These are phyloP conservation scores for Spiraea crenata DNA, from an alignment of 331 rosid genomes.

Conservation along the genomic window DNA sequence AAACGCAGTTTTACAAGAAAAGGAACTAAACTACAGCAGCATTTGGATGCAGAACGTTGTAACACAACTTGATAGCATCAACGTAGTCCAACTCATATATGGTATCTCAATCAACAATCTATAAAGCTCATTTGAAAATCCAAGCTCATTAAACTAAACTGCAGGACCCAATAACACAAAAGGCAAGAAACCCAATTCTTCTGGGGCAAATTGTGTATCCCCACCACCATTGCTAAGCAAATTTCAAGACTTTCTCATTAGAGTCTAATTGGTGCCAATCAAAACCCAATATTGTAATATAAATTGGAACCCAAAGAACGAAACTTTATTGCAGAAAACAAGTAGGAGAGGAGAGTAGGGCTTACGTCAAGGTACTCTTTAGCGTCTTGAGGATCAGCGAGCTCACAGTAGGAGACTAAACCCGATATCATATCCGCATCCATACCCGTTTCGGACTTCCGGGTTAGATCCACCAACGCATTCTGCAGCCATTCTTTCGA, in stretches of 20 bases:
- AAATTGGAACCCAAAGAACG: constrained; percentile 4
- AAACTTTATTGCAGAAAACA: background rate
- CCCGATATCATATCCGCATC: constrained; percentile 84
- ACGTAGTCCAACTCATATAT: too few relatives aligned
- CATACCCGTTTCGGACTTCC: constrained; percentile 67
- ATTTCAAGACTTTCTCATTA: background rate
- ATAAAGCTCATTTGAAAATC: too few relatives aligned
- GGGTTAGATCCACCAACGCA: constrained; percentile 72
- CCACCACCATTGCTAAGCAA: background rate
- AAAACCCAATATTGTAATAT: background rate
- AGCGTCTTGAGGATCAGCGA: constrained; percentile 82
- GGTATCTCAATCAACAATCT: too few relatives aligned
- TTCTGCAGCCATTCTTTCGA: constrained; percentile 85
- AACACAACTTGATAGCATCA: background rate
- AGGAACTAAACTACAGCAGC: background rate
- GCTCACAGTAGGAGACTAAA: constrained; percentile 86
- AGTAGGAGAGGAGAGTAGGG: constrained; percentile 3
- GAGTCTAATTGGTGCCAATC: background rate
- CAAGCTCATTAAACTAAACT: too few relatives aligned
- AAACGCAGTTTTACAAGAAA: background rate
- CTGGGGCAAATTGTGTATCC: background rate
- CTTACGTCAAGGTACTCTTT: constrained; percentile 87
- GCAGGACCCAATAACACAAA: background rate
- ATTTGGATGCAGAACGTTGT: background rate
- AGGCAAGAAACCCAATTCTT: background rate